A percentile compares a stretch with the other conserved stretches of the same genome.
Evolutionary conservation across 306 rosid genomes (phyloP).

Genomic region (Acmispon strigosus): DNA sequence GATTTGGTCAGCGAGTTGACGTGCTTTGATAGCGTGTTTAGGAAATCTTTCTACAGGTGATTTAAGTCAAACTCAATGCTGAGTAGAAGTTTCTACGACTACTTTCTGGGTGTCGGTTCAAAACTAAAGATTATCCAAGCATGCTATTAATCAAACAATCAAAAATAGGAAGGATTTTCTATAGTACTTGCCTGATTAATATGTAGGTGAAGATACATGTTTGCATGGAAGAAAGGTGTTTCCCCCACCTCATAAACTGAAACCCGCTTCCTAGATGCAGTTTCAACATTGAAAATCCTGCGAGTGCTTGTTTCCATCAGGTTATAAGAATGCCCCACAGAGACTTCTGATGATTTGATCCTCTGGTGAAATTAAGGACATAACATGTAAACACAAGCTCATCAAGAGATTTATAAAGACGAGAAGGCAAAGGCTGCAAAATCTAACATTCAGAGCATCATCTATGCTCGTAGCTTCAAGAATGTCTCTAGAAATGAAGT

Average conservation of each 20-base stretch:
- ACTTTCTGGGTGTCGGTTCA: too few relatives aligned
- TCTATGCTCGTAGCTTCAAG: slow-evolving; percentile 74
- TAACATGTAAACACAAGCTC: not conserved
- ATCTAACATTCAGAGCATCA: slow-evolving; percentile 53
- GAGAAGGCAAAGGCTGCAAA: slow-evolving; percentile 6
- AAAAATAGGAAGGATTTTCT: not conserved
- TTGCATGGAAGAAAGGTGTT: slow-evolving; percentile 59
- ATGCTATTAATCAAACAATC: not conserved
- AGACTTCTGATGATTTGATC: slow-evolving; percentile 53
- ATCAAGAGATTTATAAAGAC: not conserved
- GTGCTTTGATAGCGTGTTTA: too few relatives aligned
- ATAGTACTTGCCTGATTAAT: slow-evolving; percentile 49
- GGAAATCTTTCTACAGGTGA: too few relatives aligned
- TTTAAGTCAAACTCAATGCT: too few relatives aligned
- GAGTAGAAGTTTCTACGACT: too few relatives aligned
- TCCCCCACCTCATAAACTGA: slow-evolving; percentile 53
- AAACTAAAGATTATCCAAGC: too few relatives aligned
- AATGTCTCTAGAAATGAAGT: slow-evolving; percentile 70
- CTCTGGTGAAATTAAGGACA: slow-evolving; percentile 30
- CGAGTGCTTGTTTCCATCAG: slow-evolving; percentile 14
- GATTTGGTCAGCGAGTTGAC: not conserved
- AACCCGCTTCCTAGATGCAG: slow-evolving; percentile 51
- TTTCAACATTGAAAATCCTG: slow-evolving; percentile 31
- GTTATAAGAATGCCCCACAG: slow-evolving; percentile 52
- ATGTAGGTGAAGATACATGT: slow-evolving; percentile 68